These are phyloP conservation scores for Calcarisporium arbuscula DNA, from an alignment of 2,329 filamentous ascomycete genomes.

Conservation along the genomic window DNA sequence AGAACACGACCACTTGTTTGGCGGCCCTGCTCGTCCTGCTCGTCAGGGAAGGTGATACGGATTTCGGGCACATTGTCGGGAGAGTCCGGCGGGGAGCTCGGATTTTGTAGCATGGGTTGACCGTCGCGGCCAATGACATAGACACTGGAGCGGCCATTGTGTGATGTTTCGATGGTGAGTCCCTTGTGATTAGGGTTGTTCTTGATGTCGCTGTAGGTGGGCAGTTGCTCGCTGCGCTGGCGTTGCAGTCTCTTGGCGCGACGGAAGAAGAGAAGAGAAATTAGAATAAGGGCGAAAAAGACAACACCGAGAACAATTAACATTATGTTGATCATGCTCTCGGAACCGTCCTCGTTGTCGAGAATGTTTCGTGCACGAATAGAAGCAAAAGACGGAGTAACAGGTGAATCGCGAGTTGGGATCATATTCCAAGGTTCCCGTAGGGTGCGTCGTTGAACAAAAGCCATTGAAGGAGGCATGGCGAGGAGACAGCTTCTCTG, in stretches of 20 bases:
- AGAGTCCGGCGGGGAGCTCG: conserved; percentile 66
- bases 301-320: conserved; percentile 74
- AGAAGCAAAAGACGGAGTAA: too few species aligned
- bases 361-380: too few species aligned
- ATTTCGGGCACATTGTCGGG: conserved; percentile 89
- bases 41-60: conserved; percentile 95
- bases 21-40: conserved; percentile 80
- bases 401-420: too few species aligned
- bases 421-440: too few species aligned
- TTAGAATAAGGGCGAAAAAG: conserved; percentile 62
- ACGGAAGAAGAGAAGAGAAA: conserved; percentile 64
- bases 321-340: conserved; percentile 68
- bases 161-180: conserved; percentile 52
- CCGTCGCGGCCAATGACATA: conserved; percentile 76
- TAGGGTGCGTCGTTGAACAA: too few species aligned
- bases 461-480: conserved; percentile 11
- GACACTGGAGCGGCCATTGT: conserved; percentile 58
- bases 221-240: conserved; percentile 47
- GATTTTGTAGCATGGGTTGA: conserved; percentile 67
- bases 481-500: neutral
- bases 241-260: conserved; percentile 48
- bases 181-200: conserved; percentile 47
- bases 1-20: conserved; percentile 81
- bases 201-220: conserved; percentile 61
- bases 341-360: conserved; percentile 38